A percentile compares a stretch with the other conserved stretches of the same genome.
Conservation (phyloP, 768 basidiomycete genomes). For the Pleurotus giganteus region DNA sequence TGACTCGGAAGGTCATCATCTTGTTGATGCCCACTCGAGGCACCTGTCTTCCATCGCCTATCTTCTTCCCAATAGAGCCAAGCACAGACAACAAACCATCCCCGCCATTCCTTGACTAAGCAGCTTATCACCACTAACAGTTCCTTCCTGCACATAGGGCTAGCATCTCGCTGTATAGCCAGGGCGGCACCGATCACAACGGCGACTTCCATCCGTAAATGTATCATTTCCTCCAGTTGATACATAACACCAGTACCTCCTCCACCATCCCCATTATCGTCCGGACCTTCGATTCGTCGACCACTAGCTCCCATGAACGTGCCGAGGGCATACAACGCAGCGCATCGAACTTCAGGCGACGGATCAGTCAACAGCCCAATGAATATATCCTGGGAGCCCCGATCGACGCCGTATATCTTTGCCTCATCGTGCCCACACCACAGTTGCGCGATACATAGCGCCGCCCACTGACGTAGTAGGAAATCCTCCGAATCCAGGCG, state of each 20-base stretch:
- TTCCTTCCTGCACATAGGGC: slow-evolving; percentile 96
- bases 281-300: slow-evolving; percentile 39
- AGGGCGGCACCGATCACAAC: slow-evolving; percentile 87
- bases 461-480: slow-evolving; percentile 90
- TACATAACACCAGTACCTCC: slow-evolving; percentile 82
- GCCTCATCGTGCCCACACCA: slow-evolving; percentile 94
- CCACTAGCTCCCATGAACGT: slow-evolving; percentile 93
- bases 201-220: slow-evolving; percentile 88
- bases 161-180: slow-evolving; percentile 90
- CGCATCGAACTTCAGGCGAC: slow-evolving; percentile 90
- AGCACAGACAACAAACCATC: slow-evolving; percentile 93
- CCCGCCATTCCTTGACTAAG: slow-evolving; percentile 94
- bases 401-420: slow-evolving; percentile 78
- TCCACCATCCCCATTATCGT: slow-evolving; percentile 65
- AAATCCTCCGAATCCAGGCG: slow-evolving; percentile 89
- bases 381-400: slow-evolving; percentile 78
- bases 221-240: slow-evolving; percentile 73
- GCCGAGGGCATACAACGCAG: slow-evolving; percentile 87
- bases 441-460: slow-evolving; percentile 90
- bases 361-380: slow-evolving; percentile 79
- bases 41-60: slow-evolving; percentile 52
- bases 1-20: slow-evolving; percentile 74
- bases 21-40: slow-evolving; percentile 32
- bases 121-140: slow-evolving; percentile 88
- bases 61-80: slow-evolving; percentile 98